Conservation (phyloP, 352 stramenopile genomes). For the Phytopythium kandeliae region DNA sequence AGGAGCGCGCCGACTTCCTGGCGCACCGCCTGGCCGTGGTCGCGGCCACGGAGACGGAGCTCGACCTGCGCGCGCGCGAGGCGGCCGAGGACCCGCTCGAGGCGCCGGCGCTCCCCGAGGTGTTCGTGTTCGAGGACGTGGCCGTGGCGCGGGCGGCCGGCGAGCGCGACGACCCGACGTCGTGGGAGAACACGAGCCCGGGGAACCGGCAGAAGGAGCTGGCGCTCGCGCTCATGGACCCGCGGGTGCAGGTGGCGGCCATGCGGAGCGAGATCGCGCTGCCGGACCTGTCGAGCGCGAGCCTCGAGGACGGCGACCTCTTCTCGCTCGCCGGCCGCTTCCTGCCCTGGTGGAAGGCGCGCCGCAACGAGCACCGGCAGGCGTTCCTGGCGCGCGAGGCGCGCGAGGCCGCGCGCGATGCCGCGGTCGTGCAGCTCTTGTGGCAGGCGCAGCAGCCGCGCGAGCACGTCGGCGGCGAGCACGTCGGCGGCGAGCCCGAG, state of each 20-base stretch:
- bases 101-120: background rate
- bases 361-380: constrained; percentile 39
- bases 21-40: constrained; percentile 24
- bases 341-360: constrained; percentile 46
- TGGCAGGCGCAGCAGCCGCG: constrained; percentile 11
- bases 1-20: constrained; percentile 30
- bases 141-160: constrained; percentile 16
- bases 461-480: constrained; percentile 7
- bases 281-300: constrained; percentile 32
- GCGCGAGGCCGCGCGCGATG: constrained; percentile 32
- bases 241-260: constrained; percentile 50
- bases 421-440: constrained; percentile 28
- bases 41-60: constrained; percentile 21
- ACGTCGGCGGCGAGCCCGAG: no score
- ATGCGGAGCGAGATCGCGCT: constrained; percentile 52
- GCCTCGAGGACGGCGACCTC: constrained; percentile 38
- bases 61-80: constrained; percentile 20
- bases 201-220: constrained; percentile 44
- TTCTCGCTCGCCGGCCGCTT: constrained; percentile 42
- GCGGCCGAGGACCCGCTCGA: constrained; percentile 15
- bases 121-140: constrained; percentile 57
- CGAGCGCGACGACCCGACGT: constrained; percentile 18
- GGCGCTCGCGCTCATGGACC: constrained; percentile 44
- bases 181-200: constrained; percentile 35
- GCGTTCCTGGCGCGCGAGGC: constrained; percentile 48